Conservation (phyloP, 495 filamentous ascomycete genomes). For the Penicillium coprophilum region DNA sequence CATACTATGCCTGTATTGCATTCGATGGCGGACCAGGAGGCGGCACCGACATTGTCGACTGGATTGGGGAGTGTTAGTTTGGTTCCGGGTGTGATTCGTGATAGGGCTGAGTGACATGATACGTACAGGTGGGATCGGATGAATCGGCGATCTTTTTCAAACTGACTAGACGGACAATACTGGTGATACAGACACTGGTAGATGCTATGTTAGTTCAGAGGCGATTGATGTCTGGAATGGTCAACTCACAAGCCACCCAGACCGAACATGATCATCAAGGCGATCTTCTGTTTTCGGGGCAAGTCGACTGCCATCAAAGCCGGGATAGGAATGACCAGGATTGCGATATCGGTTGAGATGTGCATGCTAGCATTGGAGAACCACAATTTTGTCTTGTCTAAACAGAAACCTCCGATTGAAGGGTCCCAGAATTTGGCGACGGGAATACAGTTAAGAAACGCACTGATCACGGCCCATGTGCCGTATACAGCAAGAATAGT, state of each 20-base stretch:
- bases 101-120: background rate
- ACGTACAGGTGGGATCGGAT: constrained; percentile 44
- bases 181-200: constrained; percentile 47
- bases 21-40: constrained; percentile 84
- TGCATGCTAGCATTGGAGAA: constrained; percentile 54
- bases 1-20: constrained; percentile 87
- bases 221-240: constrained; percentile 1
- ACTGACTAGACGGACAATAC: constrained; percentile 40
- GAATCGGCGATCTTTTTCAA: constrained; percentile 43
- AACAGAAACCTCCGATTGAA: constrained; percentile 34
- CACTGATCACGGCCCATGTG: constrained; percentile 45
- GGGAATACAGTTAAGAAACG: constrained; percentile 47
- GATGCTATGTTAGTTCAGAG: constrained; percentile 5
- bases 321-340: constrained; percentile 52
- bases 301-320: constrained; percentile 48
- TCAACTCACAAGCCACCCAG: constrained; percentile 51
- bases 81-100: background rate
- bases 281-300: constrained; percentile 47
- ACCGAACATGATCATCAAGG: constrained; percentile 49
- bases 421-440: constrained; percentile 47
- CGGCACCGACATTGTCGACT: constrained; percentile 58
- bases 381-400: constrained; percentile 45
- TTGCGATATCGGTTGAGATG: constrained; percentile 51
- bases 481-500: constrained; percentile 41
- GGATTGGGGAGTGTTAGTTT: constrained; percentile 5